phyloP scores from a whole-genome alignment of 768 basidiomycete species.

The Exsudoporus frostii region DNA sequence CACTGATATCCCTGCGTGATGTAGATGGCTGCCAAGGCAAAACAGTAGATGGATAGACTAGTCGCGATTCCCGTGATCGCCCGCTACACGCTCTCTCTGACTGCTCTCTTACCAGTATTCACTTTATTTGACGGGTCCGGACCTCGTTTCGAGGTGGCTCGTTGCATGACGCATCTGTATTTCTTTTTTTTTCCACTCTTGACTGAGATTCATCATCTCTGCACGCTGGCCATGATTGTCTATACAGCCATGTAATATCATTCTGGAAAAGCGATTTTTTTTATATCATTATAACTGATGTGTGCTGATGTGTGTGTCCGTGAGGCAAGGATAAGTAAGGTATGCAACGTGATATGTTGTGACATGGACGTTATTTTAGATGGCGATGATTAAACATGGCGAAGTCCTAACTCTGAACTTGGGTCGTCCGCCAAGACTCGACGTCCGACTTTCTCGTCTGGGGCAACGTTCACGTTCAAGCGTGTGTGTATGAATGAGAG shows the following conservation, averaged over 20 bases:
- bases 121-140: background rate
- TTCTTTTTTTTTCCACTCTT: background rate
- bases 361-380: background rate
- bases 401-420: background rate
- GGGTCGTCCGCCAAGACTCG: conserved; percentile 18
- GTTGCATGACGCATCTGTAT: background rate
- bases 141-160: background rate
- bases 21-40: conserved; percentile 70
- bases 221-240: conserved; percentile 13
- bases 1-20: conserved; percentile 3
- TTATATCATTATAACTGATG: conserved; percentile 2
- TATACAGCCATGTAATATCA: conserved; percentile 27
- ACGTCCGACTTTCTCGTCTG: conserved; percentile 9
- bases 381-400: background rate
- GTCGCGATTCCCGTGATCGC: background rate
- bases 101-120: background rate
- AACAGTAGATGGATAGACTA: conserved; percentile 32
- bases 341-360: background rate
- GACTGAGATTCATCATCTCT: background rate
- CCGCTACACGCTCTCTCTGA: conserved; percentile 4
- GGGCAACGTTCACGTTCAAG: background rate
- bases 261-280: conserved; percentile 8
- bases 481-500: background rate
- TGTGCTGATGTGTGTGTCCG: background rate
- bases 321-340: background rate